Base-by-base conservation (phyloP, 176 grass and related monocot genomes). In the Urochloa ruziziensis region DNA sequence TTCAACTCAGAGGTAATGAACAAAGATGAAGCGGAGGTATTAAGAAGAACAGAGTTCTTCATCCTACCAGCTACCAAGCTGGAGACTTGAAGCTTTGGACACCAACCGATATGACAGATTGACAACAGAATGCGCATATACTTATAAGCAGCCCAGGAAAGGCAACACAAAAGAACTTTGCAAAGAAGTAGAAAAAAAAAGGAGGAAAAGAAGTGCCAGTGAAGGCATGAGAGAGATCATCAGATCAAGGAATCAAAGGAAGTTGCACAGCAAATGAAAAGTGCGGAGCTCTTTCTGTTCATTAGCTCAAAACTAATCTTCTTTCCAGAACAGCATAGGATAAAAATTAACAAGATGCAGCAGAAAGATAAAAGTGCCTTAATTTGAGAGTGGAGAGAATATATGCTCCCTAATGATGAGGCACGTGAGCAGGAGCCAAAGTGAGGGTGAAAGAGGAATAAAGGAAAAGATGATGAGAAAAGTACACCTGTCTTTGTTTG, bases 141-240 rank as follows among this genome's bases (percentile, higher is more conserved):
- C 58, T 80, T 86, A 86, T 86, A 86, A 86, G 46, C 33, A 39
- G 57, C 44, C n/a, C 18, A 69, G 48, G 25, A 34, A 86, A 86
- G 58, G 67, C 56, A 42, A 11, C 48, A 62, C 1, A 17, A 64
- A 73, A 53, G 24, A 80, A 51, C 13, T 8, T 53, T 62, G 24
- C 67, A 65, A 80, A 76, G 82, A 48, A 56, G 47, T 44, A 3
- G 35, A 69, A 70, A n/a, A n/a, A n/a, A 47, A 39, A n/a, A 23
- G 63, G 32, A 23, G n/a, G 24, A 16, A 73, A 67, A 54, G 12
- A 61, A 60, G 46, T 58, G 51, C 52, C 74, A 48, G 63, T 60
- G 63, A 58, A 30, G 47, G 69, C 74, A 79, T 65, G 74, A 29
- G 65, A 62, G 52, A 67, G 81, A n/a, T n/a, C 43, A 21, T 61